Base-by-base conservation (phyloP, 2,329 filamentous ascomycete genomes). In the Graphiopsis chlorocephala region DNA sequence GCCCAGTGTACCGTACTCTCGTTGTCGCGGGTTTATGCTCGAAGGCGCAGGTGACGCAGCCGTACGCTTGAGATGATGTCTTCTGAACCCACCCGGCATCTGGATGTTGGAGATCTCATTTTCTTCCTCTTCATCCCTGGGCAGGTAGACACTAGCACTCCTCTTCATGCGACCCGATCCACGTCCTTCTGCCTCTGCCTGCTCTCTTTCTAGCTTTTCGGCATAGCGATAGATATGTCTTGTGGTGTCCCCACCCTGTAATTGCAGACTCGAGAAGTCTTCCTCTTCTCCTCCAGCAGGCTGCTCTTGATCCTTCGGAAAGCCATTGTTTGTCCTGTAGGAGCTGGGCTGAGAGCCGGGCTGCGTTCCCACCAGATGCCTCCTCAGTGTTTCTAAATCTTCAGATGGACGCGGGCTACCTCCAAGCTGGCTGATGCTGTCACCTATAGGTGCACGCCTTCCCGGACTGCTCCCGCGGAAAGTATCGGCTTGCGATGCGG, bases 151-250 rank as follows among this genome's bases (percentile, higher is more conserved):
- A 78, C 93, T 98, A 80, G 93, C 90, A 79, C 93, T 97, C 72
- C 94, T 87, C 71, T 89, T 86, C 73, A 88, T 82, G 71, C 86
- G 86, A 20, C 83, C 81, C 31, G 80, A 77, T 17, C 80, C 78
- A 66, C 83, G 84, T 56, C 82, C 80, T 69, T 88, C 86, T 55
- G 87, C 83, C 74, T 95, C 88, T 53, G 90, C 90, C 75, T 96
- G 91, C 77, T 98, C 93, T 6, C 72, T 69, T 64, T 96, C 89
- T 60, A 90, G 90, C 75, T 96, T 92, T 76, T 98, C 93, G 3
- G 93, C 92, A 92, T 96, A 99, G 71, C 92, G 90, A 82, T 99
- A 99, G 72, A 99, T 96, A 63, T 94, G 92, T 66, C 95, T 85
- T 26, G 94, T 97, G 64, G 97, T 90, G 76, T 99, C 95, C 68